phyloP scores from a whole-genome alignment of 768 basidiomycete species.

The Panellus pusillus region DNA sequence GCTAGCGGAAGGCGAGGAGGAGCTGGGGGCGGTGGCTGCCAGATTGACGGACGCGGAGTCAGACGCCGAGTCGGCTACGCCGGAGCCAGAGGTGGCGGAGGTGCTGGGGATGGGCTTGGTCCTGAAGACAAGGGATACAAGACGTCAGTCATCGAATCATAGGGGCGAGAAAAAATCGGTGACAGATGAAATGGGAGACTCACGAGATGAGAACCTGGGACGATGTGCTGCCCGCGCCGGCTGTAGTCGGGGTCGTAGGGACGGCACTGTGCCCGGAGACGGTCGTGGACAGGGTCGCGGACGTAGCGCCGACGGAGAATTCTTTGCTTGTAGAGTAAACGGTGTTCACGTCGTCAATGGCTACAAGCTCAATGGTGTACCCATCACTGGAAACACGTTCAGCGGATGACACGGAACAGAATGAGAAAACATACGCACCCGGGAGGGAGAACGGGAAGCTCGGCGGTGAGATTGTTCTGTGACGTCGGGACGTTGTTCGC shows the following conservation, averaged over 20 bases:
- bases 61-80: background rate
- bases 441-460: slow-evolving; percentile 2
- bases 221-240: background rate
- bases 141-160: background rate
- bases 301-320: slow-evolving; percentile 15
- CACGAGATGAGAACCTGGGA: slow-evolving; percentile 1
- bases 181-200: background rate
- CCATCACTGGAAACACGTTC: background rate
- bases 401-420: background rate
- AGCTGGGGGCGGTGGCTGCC: background rate
- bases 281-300: slow-evolving; percentile 5
- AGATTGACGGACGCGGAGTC: background rate
- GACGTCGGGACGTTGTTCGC: slow-evolving; percentile 18
- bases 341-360: slow-evolving; percentile 11
- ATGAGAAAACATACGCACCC: background rate
- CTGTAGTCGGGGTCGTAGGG: background rate
- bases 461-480: background rate
- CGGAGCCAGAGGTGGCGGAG: background rate
- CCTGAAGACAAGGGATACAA: background rate
- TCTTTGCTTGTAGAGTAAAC: slow-evolving; percentile 3
- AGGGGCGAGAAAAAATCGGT: background rate
- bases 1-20: background rate
- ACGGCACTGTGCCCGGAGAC: background rate
- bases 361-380: slow-evolving; percentile 14
- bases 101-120: slow-evolving; percentile 1